Evolutionary conservation across 2,329 filamentous ascomycete species (phyloP), one percentile per base, ranked within the genome.

Genomic region (Pseudocercospora musae): DNA sequence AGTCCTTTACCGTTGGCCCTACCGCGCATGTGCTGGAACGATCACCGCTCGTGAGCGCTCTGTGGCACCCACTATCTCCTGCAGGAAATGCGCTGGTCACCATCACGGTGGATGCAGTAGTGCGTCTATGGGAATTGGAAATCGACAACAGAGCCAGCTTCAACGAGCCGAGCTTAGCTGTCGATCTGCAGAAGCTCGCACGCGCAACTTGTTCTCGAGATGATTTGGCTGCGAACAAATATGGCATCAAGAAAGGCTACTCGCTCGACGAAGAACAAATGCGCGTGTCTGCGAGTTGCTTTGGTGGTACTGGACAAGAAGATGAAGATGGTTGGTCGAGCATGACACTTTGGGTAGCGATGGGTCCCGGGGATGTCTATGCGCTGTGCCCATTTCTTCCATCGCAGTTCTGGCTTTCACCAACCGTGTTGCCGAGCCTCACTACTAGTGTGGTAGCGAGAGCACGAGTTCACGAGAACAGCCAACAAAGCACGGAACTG

Each of bases 291-390:
- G 89, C 93, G 1, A 92, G 93, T 56, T 91, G 88, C 74, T 99
- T 99, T 78, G 94, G 92, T 13, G 92, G 92, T 25, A 80, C 75
- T 56, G 85, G 83, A 9, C 79, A 76, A 59, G 80, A 83, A 58
- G 83, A 82, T 40, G 84, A 87, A 66, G 81, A 86, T 70, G 84
- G 84, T 1, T 99, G 95, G 95, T 90, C 92, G 7, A 87, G 93
- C 9, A 97, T 97, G 90, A 98, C 95, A 0, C 82, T 99, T 10
- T 99, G 94, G 91, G 81, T 98, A 57, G 92, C 93, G n/a, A 99
- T 97, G 90, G 87, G 87, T 40, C 90, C 92, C 63, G 95, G 95
- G 3, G 93, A 97, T 72, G 85, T 98, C 5, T 99, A 99, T 73
- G 93, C 94, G 1, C 80, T 99, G 8, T 97, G 93, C 73, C 95